These are phyloP conservation scores for Berkeleyomyces rouxiae DNA, from an alignment of 2,329 filamentous ascomycete species.

Conservation along the genomic window DNA sequence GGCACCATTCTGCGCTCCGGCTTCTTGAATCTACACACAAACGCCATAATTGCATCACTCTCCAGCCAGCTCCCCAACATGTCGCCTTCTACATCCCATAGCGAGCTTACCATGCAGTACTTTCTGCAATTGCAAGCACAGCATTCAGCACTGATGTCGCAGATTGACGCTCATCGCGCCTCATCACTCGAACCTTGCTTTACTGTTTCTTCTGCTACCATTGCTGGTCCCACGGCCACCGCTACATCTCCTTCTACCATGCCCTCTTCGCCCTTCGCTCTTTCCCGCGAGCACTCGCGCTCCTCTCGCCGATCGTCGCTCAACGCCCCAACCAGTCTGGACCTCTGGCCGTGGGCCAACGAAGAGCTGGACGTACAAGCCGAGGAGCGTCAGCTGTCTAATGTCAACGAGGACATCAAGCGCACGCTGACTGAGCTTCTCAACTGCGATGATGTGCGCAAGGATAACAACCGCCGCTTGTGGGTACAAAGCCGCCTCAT, in stretches of 20 bases:
- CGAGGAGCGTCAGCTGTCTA: constrained; percentile 36
- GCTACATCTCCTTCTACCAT: constrained; percentile 37
- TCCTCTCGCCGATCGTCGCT: background rate
- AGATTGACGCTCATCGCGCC: constrained; percentile 27
- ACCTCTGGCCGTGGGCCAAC: constrained; percentile 14
- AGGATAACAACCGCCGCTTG: constrained; percentile 34
- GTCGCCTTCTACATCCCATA: constrained; percentile 17
- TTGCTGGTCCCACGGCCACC: background rate
- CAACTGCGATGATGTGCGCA: constrained; percentile 39
- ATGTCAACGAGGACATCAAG: constrained; percentile 45
- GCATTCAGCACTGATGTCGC: constrained; percentile 34
- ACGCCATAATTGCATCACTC: background rate
- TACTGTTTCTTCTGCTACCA: background rate
- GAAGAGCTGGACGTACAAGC: constrained; percentile 22
- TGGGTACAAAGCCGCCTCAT: constrained; percentile 43
- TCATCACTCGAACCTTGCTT: background rate
- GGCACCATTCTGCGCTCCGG: background rate
- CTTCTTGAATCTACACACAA: background rate
- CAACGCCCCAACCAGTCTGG: constrained; percentile 3
- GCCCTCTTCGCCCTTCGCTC: constrained; percentile 30
- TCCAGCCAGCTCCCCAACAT: background rate
- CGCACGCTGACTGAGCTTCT: constrained; percentile 43
- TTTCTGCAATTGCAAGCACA: constrained; percentile 38
- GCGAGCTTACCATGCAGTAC: constrained; percentile 34
- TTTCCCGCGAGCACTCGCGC: background rate